Conservation (phyloP, 2,329 filamentous ascomycete genomes). For the Madurella mycetomatis region DNA sequence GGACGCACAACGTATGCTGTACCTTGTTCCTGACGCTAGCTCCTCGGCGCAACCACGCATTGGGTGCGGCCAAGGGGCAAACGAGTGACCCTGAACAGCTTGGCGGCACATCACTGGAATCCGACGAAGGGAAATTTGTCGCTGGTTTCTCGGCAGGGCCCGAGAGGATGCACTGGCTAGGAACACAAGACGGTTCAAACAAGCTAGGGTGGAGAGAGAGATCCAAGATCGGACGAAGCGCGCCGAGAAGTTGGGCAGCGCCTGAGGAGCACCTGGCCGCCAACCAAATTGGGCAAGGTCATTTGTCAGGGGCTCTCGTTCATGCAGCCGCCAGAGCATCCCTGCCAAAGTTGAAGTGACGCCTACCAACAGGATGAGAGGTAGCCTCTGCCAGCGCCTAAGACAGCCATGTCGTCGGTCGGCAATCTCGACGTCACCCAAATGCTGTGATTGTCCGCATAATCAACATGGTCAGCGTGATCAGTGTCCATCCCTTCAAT, state of each 20-base stretch:
- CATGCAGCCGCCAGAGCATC: conserved; percentile 15
- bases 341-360: no score
- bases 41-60: conserved; percentile 4
- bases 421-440: no score
- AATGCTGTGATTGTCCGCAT: no score
- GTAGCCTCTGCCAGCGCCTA: no score
- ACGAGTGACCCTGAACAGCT: conserved; percentile 12
- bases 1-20: not conserved
- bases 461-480: no score
- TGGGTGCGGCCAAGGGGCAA: conserved; percentile 1
- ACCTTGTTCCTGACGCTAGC: conserved; percentile 12
- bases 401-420: no score
- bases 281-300: conserved; percentile 5
- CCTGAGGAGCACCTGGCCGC: conserved; percentile 7
- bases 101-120: conserved; percentile 7
- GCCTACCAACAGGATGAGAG: no score
- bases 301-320: conserved; percentile 19
- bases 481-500: no score
- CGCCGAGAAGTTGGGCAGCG: conserved; percentile 5
- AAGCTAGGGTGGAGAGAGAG: conserved; percentile 12
- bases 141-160: no score
- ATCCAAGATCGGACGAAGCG: conserved; percentile 16
- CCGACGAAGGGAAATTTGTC: not conserved
- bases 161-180: conserved; percentile 14
- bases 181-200: conserved; percentile 19